Percentiles rank a stretch among this genome's conserved stretches.
These are phyloP conservation scores for Tricholoma matsutake DNA, from an alignment of 768 basidiomycete species.

Conservation along the genomic window DNA sequence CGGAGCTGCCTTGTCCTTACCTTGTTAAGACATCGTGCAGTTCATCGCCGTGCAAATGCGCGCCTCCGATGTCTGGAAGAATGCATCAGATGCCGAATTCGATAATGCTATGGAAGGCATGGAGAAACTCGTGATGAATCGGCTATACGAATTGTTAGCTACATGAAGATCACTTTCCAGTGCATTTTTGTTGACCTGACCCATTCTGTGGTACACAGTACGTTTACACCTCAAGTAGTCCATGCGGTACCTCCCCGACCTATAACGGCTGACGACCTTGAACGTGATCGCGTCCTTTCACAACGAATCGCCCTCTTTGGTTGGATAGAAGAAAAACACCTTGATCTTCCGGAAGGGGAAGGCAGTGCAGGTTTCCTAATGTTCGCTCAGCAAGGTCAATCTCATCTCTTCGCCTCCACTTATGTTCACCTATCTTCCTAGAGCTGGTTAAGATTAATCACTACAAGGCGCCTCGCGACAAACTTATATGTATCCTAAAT, in stretches of 20 bases:
- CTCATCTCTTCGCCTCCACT: neutral
- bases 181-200: constrained; percentile 5
- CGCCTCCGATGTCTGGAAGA: constrained; percentile 78
- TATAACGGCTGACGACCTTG: constrained; percentile 93
- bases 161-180: neutral
- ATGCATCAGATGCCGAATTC: constrained; percentile 76
- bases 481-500: constrained; percentile 95
- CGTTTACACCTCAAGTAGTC: constrained; percentile 85
- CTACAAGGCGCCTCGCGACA: constrained; percentile 98
- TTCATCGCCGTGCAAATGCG: constrained; percentile 92
- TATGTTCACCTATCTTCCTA: constrained; percentile 24
- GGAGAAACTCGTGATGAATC: constrained; percentile 99
- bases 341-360: constrained; percentile 83
- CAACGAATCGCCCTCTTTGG: constrained; percentile 89
- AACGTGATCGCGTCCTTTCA: constrained; percentile 84
- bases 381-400: constrained; percentile 83
- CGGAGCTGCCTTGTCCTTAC: neutral
- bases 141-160: constrained; percentile 90
- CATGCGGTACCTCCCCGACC: constrained; percentile 64
- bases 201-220: constrained; percentile 45
- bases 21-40: constrained; percentile 35
- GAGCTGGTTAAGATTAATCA: constrained; percentile 97
- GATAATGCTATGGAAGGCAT: constrained; percentile 98
- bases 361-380: constrained; percentile 78
- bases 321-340: constrained; percentile 86